Base-by-base conservation (phyloP, 1,139 yeast genomes). In the Scheffersomyces parashehatae region DNA sequence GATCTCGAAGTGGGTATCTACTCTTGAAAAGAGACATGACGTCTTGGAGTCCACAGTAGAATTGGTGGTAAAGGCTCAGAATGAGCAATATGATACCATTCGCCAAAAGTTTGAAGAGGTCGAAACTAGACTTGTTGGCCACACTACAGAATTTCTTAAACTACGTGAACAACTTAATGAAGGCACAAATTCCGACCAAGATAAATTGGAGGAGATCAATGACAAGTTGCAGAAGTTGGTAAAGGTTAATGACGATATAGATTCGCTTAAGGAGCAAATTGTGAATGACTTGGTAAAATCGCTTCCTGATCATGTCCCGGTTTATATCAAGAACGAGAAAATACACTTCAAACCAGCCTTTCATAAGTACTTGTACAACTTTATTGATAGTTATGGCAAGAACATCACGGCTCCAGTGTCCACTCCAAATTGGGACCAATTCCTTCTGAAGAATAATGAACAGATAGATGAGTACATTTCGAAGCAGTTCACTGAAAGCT, bases 281-380 rank as follows among this genome's bases (percentile, higher is more conserved):
- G 36, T 67, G 14, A 35, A 50, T 4, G 57, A 63, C 1, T 51
- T 70, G 5, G 35, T 63, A 0, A 51, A 50, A 2, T 39, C 50
- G 2, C 53, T 71, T 14, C 75, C 75, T 0, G 51, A 56, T 3
- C 59, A 59, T 34, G 55, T 70, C 10, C 77, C 76, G 0, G 64
- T 70, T 1, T 67, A 62, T 47, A 52, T 67, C 16, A 64, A 62
- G 40, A 55, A 72, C 46, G 58, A 60, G 12, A 67, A 67, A 44
- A 58, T 73, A n/a, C 75, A 68, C 46, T 66, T 68, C 39, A 45
- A 63, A 4, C 77, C 78, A 0, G 75, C 70, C 44, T 71, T 73
- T 49, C 73, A 68, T 38, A 63, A 64, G 41, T 71, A 64, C 48
- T 56, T 73, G 44, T 64, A 59, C 43, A 56, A 61, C 20, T 71